Percentiles rank a stretch among this genome's conserved stretches.
Evolutionary conservation across 225 moss, liverwort and hornwort species (phyloP).

Genomic region (Straminergon stramineum): DNA sequence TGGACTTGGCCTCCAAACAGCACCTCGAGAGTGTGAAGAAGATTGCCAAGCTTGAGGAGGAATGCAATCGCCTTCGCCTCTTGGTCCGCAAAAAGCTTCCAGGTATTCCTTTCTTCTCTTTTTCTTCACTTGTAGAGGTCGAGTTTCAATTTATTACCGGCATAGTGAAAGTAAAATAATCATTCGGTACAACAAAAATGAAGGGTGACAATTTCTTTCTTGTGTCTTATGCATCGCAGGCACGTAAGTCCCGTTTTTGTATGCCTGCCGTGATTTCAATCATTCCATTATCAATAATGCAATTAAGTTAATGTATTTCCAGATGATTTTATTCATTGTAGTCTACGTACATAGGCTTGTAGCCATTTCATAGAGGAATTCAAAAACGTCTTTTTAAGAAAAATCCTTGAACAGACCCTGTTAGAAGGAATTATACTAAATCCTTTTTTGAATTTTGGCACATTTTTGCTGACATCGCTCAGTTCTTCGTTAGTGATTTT

Average conservation of each 20-base stretch:
- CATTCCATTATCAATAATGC: neutral
- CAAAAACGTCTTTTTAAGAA: no score
- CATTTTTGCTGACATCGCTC: neutral
- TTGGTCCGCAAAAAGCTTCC: slow-evolving; percentile 64
- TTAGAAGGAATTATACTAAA: neutral
- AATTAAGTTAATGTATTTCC: neutral
- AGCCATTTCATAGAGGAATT: neutral
- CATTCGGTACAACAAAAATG: neutral
- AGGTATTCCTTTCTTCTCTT: slow-evolving; percentile 6
- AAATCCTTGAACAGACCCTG: neutral
- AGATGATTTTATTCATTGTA: no score
- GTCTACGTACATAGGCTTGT: neutral
- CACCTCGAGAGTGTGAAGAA: slow-evolving; percentile 66
- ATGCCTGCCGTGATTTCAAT: neutral
- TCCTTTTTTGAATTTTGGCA: neutral
- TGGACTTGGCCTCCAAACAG: slow-evolving; percentile 50
- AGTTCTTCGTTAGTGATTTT: neutral
- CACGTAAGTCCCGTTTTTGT: neutral
- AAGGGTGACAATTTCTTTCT: neutral
- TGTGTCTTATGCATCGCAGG: neutral
- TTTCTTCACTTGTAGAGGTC: neutral
- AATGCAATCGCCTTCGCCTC: slow-evolving; percentile 62
- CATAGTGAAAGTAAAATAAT: neutral
- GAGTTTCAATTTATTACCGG: neutral
- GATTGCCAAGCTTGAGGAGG: slow-evolving; percentile 63